Base-by-base conservation (phyloP, 768 basidiomycete species). In the Sporobolomyces phaffii region DNA sequence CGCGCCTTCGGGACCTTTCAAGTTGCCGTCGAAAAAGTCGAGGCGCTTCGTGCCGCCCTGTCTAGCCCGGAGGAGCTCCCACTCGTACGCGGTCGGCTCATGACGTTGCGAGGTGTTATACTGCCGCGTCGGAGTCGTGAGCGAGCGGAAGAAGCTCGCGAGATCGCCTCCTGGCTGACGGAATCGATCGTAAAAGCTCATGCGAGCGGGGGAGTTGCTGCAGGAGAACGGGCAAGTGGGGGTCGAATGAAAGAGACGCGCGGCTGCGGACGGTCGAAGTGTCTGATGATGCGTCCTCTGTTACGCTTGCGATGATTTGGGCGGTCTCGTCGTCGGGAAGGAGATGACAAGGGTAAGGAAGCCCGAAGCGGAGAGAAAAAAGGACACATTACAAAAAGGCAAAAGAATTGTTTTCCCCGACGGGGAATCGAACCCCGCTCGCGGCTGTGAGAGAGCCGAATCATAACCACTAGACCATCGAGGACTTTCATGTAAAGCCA, bases 381-480 rank as follows among this genome's bases (percentile, higher is more conserved):
- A 38, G 17, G 38, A 38, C 17, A 38, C 38, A 38, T 9, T 38
- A 9, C 9, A 38, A 38, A 38, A 38, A 38, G 38, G 5, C 38
- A 54, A 50, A 61, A 34, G 36, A 38, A 62, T 15, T 31, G 20
- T 13, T 38, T 64, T 64, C 63, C 63, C 63, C 64, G 64, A 65
- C 64, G 64, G 64, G 64, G 64, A 65, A 65, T 65, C 64, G 64
- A 65, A 65, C 64, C 64, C 64, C 64, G 64, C 64, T 65, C 64
- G 64, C 64, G 64, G 64, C 64, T 65, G 64, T 65, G 64, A 65
- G 64, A 65, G 64, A 65, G 64, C 64, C 64, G 64, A 65, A 65
- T 65, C 64, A 65, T 65, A 65, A 65, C 64, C 64, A 65, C 64
- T 65, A 65, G 64, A 65, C 64, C 64, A 65, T 65, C 64, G 64